These are phyloP conservation scores for Fonsecaea pugnacius DNA, from an alignment of 2,329 filamentous ascomycete species.

Conservation along the genomic window DNA sequence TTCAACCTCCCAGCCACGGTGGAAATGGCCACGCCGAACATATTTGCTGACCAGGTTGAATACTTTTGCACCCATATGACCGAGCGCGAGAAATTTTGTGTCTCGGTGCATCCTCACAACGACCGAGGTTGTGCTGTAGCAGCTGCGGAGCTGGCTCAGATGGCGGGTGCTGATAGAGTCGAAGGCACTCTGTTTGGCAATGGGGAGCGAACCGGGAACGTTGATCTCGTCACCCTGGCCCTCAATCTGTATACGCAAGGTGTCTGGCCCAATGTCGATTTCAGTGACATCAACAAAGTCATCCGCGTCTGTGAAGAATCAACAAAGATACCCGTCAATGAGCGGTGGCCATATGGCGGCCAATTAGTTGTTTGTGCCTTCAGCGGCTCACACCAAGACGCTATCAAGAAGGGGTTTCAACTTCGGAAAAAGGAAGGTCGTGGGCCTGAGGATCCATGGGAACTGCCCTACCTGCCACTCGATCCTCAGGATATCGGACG, in stretches of 20 bases:
- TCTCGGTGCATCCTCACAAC: conserved; percentile 93
- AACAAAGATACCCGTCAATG: conserved; percentile 93
- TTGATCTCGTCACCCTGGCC: conserved; percentile 88
- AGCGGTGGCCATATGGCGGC: conserved; percentile 86
- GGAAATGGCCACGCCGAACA: conserved; percentile 90
- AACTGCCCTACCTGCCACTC: conserved; percentile 87
- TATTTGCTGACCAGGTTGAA: conserved; percentile 95
- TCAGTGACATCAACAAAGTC: conserved; percentile 82
- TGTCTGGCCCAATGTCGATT: conserved; percentile 81
- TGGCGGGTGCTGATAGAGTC: conserved; percentile 93
- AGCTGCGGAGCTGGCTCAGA: conserved; percentile 88
- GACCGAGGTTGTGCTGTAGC: conserved; percentile 89
- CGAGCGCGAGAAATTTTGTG: conserved; percentile 82
- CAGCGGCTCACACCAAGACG: conserved; percentile 90
- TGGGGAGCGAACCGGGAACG: conserved; percentile 92
- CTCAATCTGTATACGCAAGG: conserved; percentile 96
- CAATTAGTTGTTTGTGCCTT: conserved; percentile 92
- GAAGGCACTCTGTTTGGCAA: conserved; percentile 95
- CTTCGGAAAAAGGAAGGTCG: conserved; percentile 65
- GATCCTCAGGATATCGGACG: conserved; percentile 92
- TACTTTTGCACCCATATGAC: conserved; percentile 87
- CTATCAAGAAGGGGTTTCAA: conserved; percentile 86
- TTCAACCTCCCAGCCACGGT: conserved; percentile 97
- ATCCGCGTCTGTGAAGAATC: conserved; percentile 89
- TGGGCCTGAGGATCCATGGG: conserved; percentile 71